phyloP scores from a whole-genome alignment of 2,329 filamentous ascomycete genomes.

The Colletotrichum sp. region DNA sequence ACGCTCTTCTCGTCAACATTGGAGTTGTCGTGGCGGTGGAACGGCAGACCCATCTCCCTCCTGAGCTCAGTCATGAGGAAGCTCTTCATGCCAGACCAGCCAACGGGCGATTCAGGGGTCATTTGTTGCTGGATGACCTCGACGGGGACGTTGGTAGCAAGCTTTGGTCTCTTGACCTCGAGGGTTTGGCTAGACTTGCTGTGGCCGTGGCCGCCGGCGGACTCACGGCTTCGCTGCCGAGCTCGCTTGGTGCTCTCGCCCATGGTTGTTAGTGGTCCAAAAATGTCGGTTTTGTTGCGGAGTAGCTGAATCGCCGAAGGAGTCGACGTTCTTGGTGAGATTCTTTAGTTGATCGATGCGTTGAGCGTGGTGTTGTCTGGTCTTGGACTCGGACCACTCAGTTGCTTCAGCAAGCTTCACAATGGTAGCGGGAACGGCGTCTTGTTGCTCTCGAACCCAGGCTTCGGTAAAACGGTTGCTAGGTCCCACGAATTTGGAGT shows the following conservation, averaged over 20 bases:
- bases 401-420: constrained; percentile 10
- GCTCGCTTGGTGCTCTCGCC: constrained; percentile 17
- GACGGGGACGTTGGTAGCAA: constrained; percentile 7
- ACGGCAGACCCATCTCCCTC: constrained; percentile 13
- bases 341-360: constrained; percentile 13
- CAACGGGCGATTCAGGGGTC: background rate
- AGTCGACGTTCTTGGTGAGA: constrained; percentile 11
- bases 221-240: constrained; percentile 20
- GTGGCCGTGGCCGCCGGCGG: background rate
- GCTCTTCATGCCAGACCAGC: constrained; percentile 16
- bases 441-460: constrained; percentile 19
- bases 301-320: background rate
- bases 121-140: constrained; percentile 5
- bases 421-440: constrained; percentile 11
- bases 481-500: constrained; percentile 8
- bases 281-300: background rate
- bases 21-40: background rate
- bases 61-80: constrained; percentile 18
- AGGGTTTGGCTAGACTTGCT: background rate
- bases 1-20: constrained; percentile 18
- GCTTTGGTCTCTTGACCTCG: constrained; percentile 14
- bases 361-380: constrained; percentile 6
- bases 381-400: constrained; percentile 8
- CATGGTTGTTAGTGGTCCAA: background rate
- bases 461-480: constrained; percentile 17